Conservation (phyloP, 2,329 filamentous ascomycete genomes). For the Claviceps sorghi region DNA sequence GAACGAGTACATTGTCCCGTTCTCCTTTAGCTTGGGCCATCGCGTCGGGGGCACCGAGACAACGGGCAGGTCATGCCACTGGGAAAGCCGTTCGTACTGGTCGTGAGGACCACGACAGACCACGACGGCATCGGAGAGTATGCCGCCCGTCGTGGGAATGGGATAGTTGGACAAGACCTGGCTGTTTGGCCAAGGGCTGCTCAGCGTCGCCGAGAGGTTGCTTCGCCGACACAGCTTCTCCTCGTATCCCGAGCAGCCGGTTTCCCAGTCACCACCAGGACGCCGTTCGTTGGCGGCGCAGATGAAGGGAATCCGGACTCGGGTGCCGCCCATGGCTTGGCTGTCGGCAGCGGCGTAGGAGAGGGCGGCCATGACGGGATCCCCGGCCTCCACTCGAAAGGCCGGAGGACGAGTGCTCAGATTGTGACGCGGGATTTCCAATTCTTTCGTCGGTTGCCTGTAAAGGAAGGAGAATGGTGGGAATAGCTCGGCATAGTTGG, state of each 20-base stretch:
- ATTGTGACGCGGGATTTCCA: slow-evolving; percentile 23
- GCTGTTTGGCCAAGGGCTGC: slow-evolving; percentile 40
- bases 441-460: slow-evolving; percentile 32
- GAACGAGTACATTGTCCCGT: slow-evolving; percentile 57
- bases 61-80: slow-evolving; percentile 50
- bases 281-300: slow-evolving; percentile 64
- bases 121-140: slow-evolving; percentile 57
- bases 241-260: slow-evolving; percentile 32
- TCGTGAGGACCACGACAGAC: slow-evolving; percentile 59
- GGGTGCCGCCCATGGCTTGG: slow-evolving; percentile 17
- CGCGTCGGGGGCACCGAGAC: slow-evolving; percentile 59
- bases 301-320: slow-evolving; percentile 45
- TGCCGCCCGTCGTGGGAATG: slow-evolving; percentile 53
- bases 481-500: slow-evolving; percentile 39
- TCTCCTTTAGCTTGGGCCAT: slow-evolving; percentile 57
- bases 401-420: slow-evolving; percentile 24
- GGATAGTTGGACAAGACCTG: slow-evolving; percentile 46
- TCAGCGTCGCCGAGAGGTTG: slow-evolving; percentile 55
- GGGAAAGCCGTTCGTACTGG: slow-evolving; percentile 41
- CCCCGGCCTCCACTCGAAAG: slow-evolving; percentile 38
- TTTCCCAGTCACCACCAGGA: slow-evolving; percentile 70
- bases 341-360: slow-evolving; percentile 34
- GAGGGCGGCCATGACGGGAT: slow-evolving; percentile 46
- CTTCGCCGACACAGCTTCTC: slow-evolving; percentile 62
- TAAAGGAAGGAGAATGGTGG: slow-evolving; percentile 46